These are phyloP conservation scores for Phialemoniopsis sp. DNA, from an alignment of 2,329 filamentous ascomycete species.

Conservation along the genomic window DNA sequence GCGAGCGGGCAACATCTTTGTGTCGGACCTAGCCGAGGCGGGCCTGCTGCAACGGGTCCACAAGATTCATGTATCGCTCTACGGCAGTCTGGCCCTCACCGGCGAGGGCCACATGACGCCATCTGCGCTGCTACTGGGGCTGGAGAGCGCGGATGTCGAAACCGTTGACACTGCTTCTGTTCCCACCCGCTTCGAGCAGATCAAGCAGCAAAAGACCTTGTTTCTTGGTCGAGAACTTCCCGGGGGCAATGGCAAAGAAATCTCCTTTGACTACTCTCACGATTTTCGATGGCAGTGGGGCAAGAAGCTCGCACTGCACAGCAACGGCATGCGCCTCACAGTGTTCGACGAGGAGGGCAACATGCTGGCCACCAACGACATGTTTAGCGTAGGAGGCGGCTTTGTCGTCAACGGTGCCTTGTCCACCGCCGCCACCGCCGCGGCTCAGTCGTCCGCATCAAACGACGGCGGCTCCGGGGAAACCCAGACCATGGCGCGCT, in stretches of 20 bases:
- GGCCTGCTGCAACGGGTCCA: slow-evolving; percentile 37
- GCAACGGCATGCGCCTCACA: slow-evolving; percentile 48
- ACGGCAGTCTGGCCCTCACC: slow-evolving; percentile 45
- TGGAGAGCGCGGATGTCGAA: slow-evolving; percentile 44
- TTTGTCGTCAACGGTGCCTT: slow-evolving; percentile 47
- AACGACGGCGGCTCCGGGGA: too few species aligned
- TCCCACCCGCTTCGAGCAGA: slow-evolving; percentile 37
- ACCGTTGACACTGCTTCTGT: slow-evolving; percentile 44
- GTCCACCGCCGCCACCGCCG: slow-evolving; percentile 30
- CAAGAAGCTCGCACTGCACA: slow-evolving; percentile 44
- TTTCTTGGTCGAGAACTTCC: slow-evolving; percentile 35
- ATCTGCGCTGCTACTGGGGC: slow-evolving; percentile 41
- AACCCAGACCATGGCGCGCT: not conserved
- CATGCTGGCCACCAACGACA: slow-evolving; percentile 42
- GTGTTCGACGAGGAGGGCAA: slow-evolving; percentile 42
- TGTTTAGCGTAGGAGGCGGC: slow-evolving; percentile 48
- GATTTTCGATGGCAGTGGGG: slow-evolving; percentile 49
- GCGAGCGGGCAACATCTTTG: slow-evolving; percentile 47
- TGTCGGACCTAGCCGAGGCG: slow-evolving; percentile 41
- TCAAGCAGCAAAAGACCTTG: slow-evolving; percentile 39
- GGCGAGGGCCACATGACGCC: slow-evolving; percentile 50
- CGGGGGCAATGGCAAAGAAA: slow-evolving; percentile 34
- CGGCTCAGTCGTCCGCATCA: slow-evolving; percentile 5
- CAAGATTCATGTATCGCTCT: slow-evolving; percentile 42
- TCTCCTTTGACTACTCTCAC: slow-evolving; percentile 42